phyloP scores from a whole-genome alignment of 1,284 basidiomycete species.

The Porogramme epimiltina region DNA sequence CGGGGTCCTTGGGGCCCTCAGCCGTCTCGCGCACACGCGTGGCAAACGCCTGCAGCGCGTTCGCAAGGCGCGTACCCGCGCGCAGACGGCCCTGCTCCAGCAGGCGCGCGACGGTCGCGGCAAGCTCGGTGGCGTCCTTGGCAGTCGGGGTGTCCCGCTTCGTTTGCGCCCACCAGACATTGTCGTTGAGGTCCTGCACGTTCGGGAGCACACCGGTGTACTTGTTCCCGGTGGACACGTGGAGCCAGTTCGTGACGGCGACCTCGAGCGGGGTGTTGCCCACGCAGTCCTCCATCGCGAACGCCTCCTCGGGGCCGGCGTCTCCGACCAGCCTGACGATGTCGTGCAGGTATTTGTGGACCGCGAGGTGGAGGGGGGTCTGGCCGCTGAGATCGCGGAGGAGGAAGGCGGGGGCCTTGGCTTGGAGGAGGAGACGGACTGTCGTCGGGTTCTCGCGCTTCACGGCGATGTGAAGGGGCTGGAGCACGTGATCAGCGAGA shows the following conservation, averaged over 20 bases:
- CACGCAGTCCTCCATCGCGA: conserved; percentile 53
- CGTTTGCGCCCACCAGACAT: neutral
- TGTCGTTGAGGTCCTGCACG: neutral
- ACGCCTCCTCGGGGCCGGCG: conserved; percentile 36
- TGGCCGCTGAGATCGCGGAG: conserved; percentile 45
- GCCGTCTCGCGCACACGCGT: conserved; percentile 35
- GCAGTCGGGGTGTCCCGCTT: neutral
- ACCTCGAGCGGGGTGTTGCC: conserved; percentile 55
- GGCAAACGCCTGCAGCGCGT: conserved; percentile 36
- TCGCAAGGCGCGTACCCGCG: conserved; percentile 33
- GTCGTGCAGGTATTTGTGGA: conserved; percentile 32
- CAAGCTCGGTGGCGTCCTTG: conserved; percentile 37
- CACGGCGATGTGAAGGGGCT: conserved; percentile 55
- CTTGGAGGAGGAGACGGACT: conserved; percentile 38
- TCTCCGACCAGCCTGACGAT: conserved; percentile 42
- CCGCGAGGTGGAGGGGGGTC: conserved; percentile 50
- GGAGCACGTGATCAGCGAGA: neutral
- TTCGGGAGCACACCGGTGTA: neutral
- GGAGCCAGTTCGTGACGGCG: conserved; percentile 28
- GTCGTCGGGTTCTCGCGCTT: conserved; percentile 30
- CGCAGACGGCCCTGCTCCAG: conserved; percentile 34
- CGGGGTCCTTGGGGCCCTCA: conserved; percentile 11
- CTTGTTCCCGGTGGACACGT: conserved; percentile 3
- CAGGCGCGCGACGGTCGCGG: conserved; percentile 36
- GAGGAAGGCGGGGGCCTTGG: conserved; percentile 35